Evolutionary conservation across 1,284 basidiomycete species (phyloP).

Genomic region (Cryptococcus floricola): DNA sequence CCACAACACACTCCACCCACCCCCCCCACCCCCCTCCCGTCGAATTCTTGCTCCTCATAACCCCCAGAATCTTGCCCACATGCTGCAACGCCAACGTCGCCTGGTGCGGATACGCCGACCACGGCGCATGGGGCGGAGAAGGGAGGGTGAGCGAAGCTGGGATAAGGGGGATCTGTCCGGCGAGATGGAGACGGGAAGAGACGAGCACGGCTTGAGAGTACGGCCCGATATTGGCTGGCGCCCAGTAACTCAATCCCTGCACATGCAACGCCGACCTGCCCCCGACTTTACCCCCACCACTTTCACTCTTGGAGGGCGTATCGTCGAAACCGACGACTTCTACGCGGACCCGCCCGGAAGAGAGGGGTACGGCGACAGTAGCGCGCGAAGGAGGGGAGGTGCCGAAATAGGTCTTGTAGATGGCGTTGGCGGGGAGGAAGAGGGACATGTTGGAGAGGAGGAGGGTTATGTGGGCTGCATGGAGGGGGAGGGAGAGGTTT

Average conservation of each 20-base stretch:
- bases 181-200: conserved; percentile 72
- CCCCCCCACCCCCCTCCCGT: conserved; percentile 63
- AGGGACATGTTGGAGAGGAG: conserved; percentile 75
- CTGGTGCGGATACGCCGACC: conserved; percentile 35
- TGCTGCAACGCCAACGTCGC: conserved; percentile 77
- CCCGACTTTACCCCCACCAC: conserved; percentile 6
- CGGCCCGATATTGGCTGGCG: conserved; percentile 97
- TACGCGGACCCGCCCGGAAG: conserved; percentile 59
- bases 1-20: conserved; percentile 60
- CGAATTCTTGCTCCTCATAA: conserved; percentile 53
- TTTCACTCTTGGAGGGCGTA: background rate
- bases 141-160: conserved; percentile 71
- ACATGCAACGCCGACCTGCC: conserved; percentile 80
- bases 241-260: conserved; percentile 95
- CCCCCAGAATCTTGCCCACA: conserved; percentile 63
- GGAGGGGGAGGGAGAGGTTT: conserved; percentile 55
- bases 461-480: conserved; percentile 75
- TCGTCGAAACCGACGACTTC: conserved; percentile 67
- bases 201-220: conserved; percentile 88
- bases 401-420: conserved; percentile 80
- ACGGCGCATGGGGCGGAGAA: conserved; percentile 44
- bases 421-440: conserved; percentile 69
- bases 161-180: conserved; percentile 90
- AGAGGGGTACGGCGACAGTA: conserved; percentile 75
- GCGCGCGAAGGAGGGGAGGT: conserved; percentile 88